Percentiles rank a stretch among this genome's conserved stretches.
Evolutionary conservation across 78 protist species (phyloP).

Genomic region (Pigoraptor vietnamica): DNA sequence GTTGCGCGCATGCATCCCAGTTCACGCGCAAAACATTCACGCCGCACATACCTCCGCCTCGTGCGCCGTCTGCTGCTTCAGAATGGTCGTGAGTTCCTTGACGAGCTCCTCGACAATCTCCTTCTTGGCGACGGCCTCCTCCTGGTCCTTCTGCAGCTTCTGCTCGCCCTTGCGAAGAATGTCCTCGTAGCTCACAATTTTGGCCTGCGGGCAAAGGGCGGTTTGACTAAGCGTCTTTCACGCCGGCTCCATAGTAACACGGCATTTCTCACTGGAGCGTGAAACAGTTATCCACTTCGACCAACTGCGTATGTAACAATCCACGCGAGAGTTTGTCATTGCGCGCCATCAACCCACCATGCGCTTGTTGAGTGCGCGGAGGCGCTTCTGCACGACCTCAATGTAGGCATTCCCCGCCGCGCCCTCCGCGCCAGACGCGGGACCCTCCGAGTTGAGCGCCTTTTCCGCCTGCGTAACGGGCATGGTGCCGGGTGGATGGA

Average conservation of each 20-base stretch:
- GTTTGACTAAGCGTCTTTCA: too few species aligned
- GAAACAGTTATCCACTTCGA: too few species aligned
- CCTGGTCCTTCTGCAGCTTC: neutral
- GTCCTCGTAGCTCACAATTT: neutral
- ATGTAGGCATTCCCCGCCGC: neutral
- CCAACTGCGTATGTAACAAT: too few species aligned
- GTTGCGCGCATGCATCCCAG: neutral
- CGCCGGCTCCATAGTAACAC: too few species aligned
- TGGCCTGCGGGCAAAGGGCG: too few species aligned
- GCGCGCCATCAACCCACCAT: too few species aligned
- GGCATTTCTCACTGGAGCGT: too few species aligned
- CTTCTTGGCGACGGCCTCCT: neutral
- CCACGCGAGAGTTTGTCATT: too few species aligned
- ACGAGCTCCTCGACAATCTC: neutral
- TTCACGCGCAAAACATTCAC: neutral
- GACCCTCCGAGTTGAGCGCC: neutral
- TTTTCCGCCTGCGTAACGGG: neutral
- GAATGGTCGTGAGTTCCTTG: neutral
- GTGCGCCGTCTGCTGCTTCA: neutral
- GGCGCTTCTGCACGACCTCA: neutral
- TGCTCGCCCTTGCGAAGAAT: neutral
- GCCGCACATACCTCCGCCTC: neutral
- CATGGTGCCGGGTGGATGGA: neutral
- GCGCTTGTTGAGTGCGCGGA: neutral
- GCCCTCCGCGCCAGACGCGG: neutral